Evolutionary conservation across 192 early-diverging fungal genomes (phyloP).

Genomic region (Backusella sp.): DNA sequence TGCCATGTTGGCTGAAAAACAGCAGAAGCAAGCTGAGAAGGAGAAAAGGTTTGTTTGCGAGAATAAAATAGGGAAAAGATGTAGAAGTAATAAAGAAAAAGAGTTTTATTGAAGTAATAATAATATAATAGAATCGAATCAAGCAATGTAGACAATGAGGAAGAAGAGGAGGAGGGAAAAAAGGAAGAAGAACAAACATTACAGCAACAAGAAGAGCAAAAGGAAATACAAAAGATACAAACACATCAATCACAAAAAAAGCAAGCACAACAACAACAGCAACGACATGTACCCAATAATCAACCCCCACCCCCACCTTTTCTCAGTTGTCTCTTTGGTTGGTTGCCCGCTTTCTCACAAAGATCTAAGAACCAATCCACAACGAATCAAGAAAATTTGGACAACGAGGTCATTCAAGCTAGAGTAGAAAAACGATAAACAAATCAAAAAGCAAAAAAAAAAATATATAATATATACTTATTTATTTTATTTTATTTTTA

Average conservation of each 20-base stretch:
- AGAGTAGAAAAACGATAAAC: neutral
- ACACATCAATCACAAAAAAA: neutral
- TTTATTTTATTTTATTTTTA: neutral
- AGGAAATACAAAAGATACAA: neutral
- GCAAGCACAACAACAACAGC: neutral
- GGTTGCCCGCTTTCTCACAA: neutral
- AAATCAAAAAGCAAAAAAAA: neutral
- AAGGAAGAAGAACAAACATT: neutral
- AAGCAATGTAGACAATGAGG: neutral
- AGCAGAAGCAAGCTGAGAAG: neutral
- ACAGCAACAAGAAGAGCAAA: neutral
- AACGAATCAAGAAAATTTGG: neutral
- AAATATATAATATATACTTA: neutral
- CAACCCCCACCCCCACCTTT: slow-evolving; percentile 10
- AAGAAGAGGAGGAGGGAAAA: neutral
- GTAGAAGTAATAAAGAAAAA: neutral
- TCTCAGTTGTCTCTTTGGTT: slow-evolving; percentile 12
- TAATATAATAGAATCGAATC: neutral
- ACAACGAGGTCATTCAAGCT: neutral
- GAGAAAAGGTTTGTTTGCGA: slow-evolving; percentile 14
- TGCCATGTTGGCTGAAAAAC: slow-evolving; percentile 45
- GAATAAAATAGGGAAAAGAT: neutral
- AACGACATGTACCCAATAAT: neutral
- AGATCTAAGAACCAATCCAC: neutral
- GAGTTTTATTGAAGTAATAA: neutral